Base-by-base conservation (phyloP, 768 basidiomycete genomes). In the Leucocoprinus leucothites region DNA sequence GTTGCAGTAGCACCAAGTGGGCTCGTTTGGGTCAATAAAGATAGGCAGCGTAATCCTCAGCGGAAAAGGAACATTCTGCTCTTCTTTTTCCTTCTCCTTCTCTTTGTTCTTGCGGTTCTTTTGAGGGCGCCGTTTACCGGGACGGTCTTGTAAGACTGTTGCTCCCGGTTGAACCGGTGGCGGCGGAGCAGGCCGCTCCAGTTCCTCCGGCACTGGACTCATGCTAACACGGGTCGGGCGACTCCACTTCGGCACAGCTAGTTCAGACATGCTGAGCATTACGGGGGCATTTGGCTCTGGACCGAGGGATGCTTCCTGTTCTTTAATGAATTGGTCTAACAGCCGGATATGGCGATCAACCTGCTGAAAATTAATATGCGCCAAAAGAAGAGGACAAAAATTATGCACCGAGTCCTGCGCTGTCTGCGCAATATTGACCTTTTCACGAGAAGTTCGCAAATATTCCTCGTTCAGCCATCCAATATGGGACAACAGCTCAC, bases 1-100 rank as follows among this genome's bases (percentile, higher is more conserved):
- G 60, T 88, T 77, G 69, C 94, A 96, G 65, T 85, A 87, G 68
- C 94, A 96, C 68, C 91, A 97, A 31, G 81, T 71, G 48, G 64
- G 71, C 65, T 91, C 85, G 57, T 74, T 74, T 31, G 77, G 73
- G 60, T 81, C 75, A 59, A 64, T 38, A 34, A 25, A 40, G 9
- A 42, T 67, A 40, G 73, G 73, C 45, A 74, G 57, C 13, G 70
- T 74, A 47, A 77, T 72, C 46, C 65, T 76, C 42, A 75, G 60
- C 18, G 69, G 61, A 25, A 58, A 48, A 3, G 60, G 11, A 1
- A 25, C 36, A 42, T 16, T 14, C 9, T 9, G 57, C 42, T 69
- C 66, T 53, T 61, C 62, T 50, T 59, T 51, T 42, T 34, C 47
- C 47, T 51, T 62, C 63, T 58, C 60, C 54, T 51, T 65, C 71